Conservation (phyloP, 371 early-diverging fungal genomes). For the Mortierella sp. region DNA sequence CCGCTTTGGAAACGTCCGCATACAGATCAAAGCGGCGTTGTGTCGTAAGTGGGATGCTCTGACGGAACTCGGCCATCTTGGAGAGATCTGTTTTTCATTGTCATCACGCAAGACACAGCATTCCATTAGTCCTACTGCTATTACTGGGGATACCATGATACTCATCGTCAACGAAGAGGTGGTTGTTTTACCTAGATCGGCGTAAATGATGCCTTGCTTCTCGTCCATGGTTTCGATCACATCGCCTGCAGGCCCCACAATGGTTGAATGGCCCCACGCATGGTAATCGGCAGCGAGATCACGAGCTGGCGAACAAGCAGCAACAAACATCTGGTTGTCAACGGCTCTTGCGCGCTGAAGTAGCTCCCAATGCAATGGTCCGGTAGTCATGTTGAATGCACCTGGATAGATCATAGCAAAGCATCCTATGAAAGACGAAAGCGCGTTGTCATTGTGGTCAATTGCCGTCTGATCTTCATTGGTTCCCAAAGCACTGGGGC, state of each 20-base stretch:
- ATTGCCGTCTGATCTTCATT: too few relatives aligned
- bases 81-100: constrained; percentile 63
- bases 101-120: too few relatives aligned
- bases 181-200: constrained; percentile 71
- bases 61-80: constrained; percentile 69
- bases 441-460: too few relatives aligned
- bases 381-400: constrained; percentile 95
- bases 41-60: constrained; percentile 74
- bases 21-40: constrained; percentile 95
- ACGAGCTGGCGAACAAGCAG: constrained; percentile 94
- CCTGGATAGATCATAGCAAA: constrained; percentile 97
- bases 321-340: constrained; percentile 86
- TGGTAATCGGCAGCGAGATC: constrained; percentile 80
- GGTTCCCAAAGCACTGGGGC: too few relatives aligned
- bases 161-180: constrained; percentile 3
- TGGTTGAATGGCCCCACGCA: constrained; percentile 95
- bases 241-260: constrained; percentile 86
- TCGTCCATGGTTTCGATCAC: constrained; percentile 80
- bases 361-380: constrained; percentile 96
- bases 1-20: constrained; percentile 59
- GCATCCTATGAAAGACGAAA: constrained; percentile 63
- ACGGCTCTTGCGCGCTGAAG: constrained; percentile 85
- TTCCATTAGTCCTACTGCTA: too few relatives aligned
- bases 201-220: constrained; percentile 85
- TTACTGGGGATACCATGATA: too few relatives aligned